Base-by-base conservation (phyloP, 805 yeast species). In the Pichia manshurica region DNA sequence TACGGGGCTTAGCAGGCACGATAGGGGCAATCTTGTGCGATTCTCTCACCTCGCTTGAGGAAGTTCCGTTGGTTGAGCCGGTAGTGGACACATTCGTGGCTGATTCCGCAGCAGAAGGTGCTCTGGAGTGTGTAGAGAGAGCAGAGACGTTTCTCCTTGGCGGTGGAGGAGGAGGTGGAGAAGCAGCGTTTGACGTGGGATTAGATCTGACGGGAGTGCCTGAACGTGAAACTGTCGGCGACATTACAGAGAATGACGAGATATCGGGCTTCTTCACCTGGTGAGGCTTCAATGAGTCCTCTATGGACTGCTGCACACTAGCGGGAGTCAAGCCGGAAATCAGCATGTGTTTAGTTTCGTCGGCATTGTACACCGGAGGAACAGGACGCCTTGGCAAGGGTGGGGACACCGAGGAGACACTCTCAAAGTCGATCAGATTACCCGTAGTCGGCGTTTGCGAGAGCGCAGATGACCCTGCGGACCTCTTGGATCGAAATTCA, bases 1-100 rank as follows among this genome's bases (percentile, higher is more conserved):
- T 34, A 34, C 58, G 57, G 3, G 68, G 68, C 44, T 64, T 65
- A 6, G 47, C 20, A 4, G 69, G 69, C 8, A 64, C 65, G 4
- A 65, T 55, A 4, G 69, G 68, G 12, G 65, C 57, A 22, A 59
- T 23, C 39, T 58, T 65, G 10, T 49, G 54, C 4, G 44, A 40
- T 12, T 41, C 44, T 15, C 33, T 41, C 13, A 20, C 7, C 9
- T 39, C 19, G 17, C 17, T 25, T 23, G 42, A 8, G 20, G 16
- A n/a, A 17, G 36, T 9, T 7, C 36, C 36, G 20, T 33, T 33
- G 6, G 36, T 33, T 9, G 36, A 33, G 8, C 20, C 36, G 6
- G 36, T 7, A 6, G 15, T 2, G 21, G 40, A 31, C 1, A 19
- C n/a, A 19, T 22, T 39, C 25, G 17, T 43, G 39, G 44, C 6